Conservation (phyloP, 176 grass and related monocot genomes). For the Raddia guianensis region DNA sequence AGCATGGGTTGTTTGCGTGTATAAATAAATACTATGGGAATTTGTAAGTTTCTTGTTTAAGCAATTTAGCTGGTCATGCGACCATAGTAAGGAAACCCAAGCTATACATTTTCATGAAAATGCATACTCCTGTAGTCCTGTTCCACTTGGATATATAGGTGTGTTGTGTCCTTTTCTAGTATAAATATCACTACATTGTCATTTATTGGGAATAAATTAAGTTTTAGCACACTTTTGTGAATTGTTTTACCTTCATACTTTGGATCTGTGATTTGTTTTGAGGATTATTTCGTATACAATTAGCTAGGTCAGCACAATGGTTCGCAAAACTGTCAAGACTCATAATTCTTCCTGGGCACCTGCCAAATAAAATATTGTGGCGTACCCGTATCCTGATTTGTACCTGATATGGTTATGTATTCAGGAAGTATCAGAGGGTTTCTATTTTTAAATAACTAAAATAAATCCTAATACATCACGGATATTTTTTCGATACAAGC, state of each 20-base stretch:
- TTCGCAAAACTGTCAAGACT: neutral
- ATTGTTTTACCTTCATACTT: neutral
- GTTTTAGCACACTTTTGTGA: slow-evolving; percentile 6
- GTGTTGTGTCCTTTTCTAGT: neutral
- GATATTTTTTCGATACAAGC: too few species aligned
- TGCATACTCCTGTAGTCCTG: neutral
- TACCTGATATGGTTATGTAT: too few species aligned
- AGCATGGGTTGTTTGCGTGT: neutral
- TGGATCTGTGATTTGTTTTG: neutral
- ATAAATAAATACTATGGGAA: neutral
- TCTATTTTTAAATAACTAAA: too few species aligned
- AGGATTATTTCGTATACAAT: neutral
- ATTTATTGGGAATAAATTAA: neutral
- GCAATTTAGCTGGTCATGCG: neutral
- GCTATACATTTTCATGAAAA: neutral
- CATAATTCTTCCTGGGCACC: neutral
- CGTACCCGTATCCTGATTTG: too few species aligned
- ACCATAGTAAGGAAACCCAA: neutral
- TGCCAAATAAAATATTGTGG: neutral
- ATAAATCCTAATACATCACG: too few species aligned
- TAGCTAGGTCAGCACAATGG: neutral
- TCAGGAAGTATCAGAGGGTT: too few species aligned
- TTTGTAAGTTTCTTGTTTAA: slow-evolving; percentile 6
- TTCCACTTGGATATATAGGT: slow-evolving; percentile 15
- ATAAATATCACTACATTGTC: neutral